Evolutionary conservation across 805 yeast genomes (phyloP), one percentile per base, ranked within the genome.

Genomic region (Kluyveromyces starmeri): DNA sequence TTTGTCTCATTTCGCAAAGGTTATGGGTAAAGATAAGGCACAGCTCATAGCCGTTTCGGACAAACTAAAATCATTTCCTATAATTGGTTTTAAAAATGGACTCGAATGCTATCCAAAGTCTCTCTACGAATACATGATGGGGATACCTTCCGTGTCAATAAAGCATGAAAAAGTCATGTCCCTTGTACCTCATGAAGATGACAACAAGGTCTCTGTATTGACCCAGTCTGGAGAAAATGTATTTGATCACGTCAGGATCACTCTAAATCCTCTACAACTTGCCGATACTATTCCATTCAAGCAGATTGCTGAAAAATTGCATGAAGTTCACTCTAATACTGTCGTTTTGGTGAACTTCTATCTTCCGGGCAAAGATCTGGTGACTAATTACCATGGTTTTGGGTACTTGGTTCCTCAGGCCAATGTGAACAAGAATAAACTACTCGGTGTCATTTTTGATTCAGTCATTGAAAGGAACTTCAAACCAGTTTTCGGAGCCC

Each of bases 401-500:
- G 98, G 98, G 2, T 84, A 81, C 46, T 67, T 89, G 30, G 81
- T 88, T 7, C 98, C 98, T 6, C 47, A 53, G 35, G 45, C 59
- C 3, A 50, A 53, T 27, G 32, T 44, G 5, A 76, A 78, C 43
- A 65, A 69, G 3, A 75, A 74, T 31, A 64, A 71, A 13, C 59
- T 86, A 11, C 62, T 89, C 20, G 98, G 98, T 3, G 84, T 85
- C 5, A 85, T 92, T 13, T 89, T 80, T 59, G 97, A 89, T 55
- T 83, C 95, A 1, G 85, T 84, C 36, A 73, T 84, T 15, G 92
- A 83, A 48, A 69, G 71, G 44, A 70, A 75, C 33, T 58, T 71
- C 26, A 45, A 48, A 13, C 59, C 61, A 1, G 40, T 67, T 10
- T 44, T 46, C 17, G 12, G 28, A 12, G 19, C 48, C 2, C 16